Conservation (phyloP, 768 basidiomycete genomes). For the Goffeauzyma gilvescens region DNA sequence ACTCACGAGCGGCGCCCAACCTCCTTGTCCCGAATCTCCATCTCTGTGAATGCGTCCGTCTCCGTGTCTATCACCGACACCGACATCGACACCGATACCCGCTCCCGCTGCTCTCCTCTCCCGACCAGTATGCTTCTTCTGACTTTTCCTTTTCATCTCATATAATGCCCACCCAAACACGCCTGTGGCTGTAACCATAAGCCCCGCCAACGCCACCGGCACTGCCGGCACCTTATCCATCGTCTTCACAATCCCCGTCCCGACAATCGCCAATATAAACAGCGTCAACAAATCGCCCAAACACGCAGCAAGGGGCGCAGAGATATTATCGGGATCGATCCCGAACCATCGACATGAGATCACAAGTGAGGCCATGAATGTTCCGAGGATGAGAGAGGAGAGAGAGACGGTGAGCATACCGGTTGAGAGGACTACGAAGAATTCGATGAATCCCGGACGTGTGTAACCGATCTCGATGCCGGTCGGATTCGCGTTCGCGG, state of each 20-base stretch:
- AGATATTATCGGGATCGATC: conserved; percentile 87
- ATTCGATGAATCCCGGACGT: conserved; percentile 33
- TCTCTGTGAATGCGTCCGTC: not conserved
- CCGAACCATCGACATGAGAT: conserved; percentile 55
- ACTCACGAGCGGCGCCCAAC: conserved; percentile 62
- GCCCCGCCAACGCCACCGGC: conserved; percentile 42
- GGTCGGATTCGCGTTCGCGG: conserved; percentile 16
- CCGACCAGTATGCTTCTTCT: no score
- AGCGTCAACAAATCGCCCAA: conserved; percentile 85
- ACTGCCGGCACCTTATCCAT: conserved; percentile 49
- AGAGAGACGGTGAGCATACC: conserved; percentile 59
- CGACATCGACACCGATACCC: no score
- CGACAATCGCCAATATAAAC: conserved; percentile 47
- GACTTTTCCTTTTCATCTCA: not conserved
- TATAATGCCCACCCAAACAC: not conserved
- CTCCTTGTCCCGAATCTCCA: conserved; percentile 49
- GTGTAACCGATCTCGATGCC: conserved; percentile 30
- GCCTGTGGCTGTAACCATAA: not conserved
- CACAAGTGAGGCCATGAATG: conserved; percentile 76
- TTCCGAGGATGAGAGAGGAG: conserved; percentile 61
- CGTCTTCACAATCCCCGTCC: conserved; percentile 46
- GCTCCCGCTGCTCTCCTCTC: no score
- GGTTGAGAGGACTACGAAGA: conserved; percentile 34
- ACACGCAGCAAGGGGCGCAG: conserved; percentile 79
- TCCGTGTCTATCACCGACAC: no score